Evolutionary conservation across 1,284 basidiomycete genomes (phyloP).

Genomic region (Sparassis latifolia): DNA sequence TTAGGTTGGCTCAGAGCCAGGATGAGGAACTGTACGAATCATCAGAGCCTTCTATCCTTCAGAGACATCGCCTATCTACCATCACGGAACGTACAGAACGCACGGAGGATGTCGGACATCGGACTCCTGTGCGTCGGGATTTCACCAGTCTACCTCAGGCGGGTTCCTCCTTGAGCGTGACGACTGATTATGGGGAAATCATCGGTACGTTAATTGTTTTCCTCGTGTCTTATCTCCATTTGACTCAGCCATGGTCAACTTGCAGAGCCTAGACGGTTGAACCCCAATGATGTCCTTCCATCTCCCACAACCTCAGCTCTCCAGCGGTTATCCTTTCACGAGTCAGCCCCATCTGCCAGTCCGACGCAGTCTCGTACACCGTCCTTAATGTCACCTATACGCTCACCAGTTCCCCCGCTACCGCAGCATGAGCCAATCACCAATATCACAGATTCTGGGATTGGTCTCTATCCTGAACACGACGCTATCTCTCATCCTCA

Average conservation of each 20-base stretch:
- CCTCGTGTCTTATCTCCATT: neutral
- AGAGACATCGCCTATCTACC: slow-evolving; percentile 38
- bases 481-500: slow-evolving; percentile 19
- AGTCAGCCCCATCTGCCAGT: slow-evolving; percentile 47
- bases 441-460: slow-evolving; percentile 30
- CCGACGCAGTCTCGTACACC: slow-evolving; percentile 40
- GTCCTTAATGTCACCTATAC: slow-evolving; percentile 31
- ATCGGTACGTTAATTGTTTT: slow-evolving; percentile 38
- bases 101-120: slow-evolving; percentile 47
- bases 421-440: slow-evolving; percentile 45
- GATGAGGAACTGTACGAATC: slow-evolving; percentile 13
- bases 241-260: neutral
- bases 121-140: slow-evolving; percentile 20
- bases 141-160: slow-evolving; percentile 7
- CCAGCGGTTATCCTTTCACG: slow-evolving; percentile 55
- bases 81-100: slow-evolving; percentile 62
- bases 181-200: slow-evolving; percentile 57
- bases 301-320: slow-evolving; percentile 69
- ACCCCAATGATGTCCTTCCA: slow-evolving; percentile 58
- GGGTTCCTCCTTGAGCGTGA: slow-evolving; percentile 26
- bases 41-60: slow-evolving; percentile 4
- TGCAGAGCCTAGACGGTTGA: slow-evolving; percentile 16
- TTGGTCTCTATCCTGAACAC: too few species aligned
- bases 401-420: slow-evolving; percentile 32
- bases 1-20: slow-evolving; percentile 20